phyloP scores from a whole-genome alignment of 176 grass and related monocot genomes.

The Alloteropsis semialata region DNA sequence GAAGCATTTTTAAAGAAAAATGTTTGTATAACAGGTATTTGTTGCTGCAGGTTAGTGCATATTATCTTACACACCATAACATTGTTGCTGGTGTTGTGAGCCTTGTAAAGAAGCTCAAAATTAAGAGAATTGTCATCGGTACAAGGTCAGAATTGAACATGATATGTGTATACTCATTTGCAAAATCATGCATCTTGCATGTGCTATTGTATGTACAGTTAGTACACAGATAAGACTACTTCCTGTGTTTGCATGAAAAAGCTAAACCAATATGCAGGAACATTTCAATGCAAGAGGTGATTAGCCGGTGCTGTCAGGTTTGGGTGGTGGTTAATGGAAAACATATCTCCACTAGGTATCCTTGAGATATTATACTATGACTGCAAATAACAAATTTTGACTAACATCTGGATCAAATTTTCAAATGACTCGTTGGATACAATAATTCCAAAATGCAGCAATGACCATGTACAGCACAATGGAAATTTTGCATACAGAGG shows the following conservation, averaged over 20 bases:
- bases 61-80: conserved; percentile 26
- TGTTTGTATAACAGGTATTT: background rate
- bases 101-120: conserved; percentile 34
- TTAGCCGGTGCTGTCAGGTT: conserved; percentile 30
- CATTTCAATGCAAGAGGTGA: conserved; percentile 25
- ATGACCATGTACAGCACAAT: conserved; percentile 19
- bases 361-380: background rate
- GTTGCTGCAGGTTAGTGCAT: conserved; percentile 26
- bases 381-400: background rate
- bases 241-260: background rate
- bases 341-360: conserved; percentile 38
- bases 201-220: background rate
- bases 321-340: conserved; percentile 42
- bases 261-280: conserved; percentile 28
- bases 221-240: background rate
- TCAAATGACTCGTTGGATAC: background rate
- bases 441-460: conserved; percentile 24
- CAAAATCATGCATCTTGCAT: background rate
- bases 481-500: conserved; percentile 20
- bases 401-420: conserved; percentile 24
- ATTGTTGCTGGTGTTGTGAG: conserved; percentile 38
- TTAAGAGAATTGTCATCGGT: conserved; percentile 36
- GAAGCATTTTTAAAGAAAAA: background rate
- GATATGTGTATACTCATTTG: no score
- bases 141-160: conserved; percentile 38